phyloP scores from a whole-genome alignment of 805 yeast species.

The Starmerella geochares region DNA sequence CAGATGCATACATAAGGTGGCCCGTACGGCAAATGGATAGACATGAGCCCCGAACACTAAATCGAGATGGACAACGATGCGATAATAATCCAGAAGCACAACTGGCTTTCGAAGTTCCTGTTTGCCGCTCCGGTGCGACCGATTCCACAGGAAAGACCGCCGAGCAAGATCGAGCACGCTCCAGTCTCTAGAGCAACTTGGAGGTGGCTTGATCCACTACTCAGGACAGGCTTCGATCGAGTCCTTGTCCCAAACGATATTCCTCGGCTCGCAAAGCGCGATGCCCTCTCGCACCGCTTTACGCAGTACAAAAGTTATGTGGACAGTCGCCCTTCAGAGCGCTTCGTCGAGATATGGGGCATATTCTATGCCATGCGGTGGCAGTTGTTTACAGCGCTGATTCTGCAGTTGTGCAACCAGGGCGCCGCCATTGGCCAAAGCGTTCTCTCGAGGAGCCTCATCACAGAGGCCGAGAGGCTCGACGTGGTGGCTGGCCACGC shows the following conservation, averaged over 20 bases:
- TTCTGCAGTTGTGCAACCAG: not conserved
- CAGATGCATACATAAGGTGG: not conserved
- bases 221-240: constrained; percentile 29
- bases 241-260: constrained; percentile 20
- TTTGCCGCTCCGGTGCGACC: constrained; percentile 13
- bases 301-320: constrained; percentile 10
- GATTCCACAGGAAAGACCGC: constrained; percentile 18
- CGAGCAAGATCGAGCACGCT: constrained; percentile 25
- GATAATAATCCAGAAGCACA: not conserved
- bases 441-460: constrained; percentile 15
- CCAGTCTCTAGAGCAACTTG: constrained; percentile 37
- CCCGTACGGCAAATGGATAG: too few species aligned
- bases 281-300: constrained; percentile 10
- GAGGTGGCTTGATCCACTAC: constrained; percentile 45
- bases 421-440: constrained; percentile 15
- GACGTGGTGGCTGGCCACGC: not conserved
- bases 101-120: not conserved
- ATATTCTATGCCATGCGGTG: constrained; percentile 16
- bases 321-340: not conserved
- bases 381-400: not conserved
- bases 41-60: not conserved
- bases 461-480: constrained; percentile 11
- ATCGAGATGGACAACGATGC: not conserved
- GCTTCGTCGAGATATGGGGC: constrained; percentile 14
- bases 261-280: constrained; percentile 9